Evolutionary conservation across 2,329 filamentous ascomycete species (phyloP).

Genomic region (Neonectria ditissima): DNA sequence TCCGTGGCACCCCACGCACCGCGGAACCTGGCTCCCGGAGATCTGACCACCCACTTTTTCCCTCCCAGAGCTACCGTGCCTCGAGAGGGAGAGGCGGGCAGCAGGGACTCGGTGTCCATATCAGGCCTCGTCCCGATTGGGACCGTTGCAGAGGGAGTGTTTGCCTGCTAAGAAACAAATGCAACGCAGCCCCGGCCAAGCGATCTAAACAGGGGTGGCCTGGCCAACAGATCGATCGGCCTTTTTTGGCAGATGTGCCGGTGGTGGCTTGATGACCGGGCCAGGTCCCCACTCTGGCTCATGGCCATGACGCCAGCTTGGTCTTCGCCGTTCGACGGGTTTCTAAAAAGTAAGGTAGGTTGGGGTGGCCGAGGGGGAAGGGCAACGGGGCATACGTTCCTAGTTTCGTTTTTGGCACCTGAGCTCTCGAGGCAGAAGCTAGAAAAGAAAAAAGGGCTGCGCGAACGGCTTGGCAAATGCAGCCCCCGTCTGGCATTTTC

Average conservation of each 20-base stretch:
- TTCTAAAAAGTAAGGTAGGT: neutral
- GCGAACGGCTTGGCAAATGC: neutral
- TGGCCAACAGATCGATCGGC: neutral
- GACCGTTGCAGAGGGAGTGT: neutral
- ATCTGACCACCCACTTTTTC: neutral
- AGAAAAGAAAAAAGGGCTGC: neutral
- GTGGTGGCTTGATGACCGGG: too few species aligned
- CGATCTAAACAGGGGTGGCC: neutral
- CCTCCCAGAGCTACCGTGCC: too few species aligned
- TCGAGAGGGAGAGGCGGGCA: neutral
- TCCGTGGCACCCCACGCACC: neutral
- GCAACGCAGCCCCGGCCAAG: neutral
- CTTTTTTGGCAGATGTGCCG: too few species aligned
- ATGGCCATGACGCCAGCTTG: neutral
- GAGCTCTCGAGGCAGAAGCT: neutral
- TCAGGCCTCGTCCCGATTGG: neutral
- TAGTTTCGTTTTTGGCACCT: neutral
- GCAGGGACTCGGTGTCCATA: neutral
- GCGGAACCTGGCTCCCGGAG: neutral
- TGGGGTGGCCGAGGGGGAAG: neutral
- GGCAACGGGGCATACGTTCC: neutral
- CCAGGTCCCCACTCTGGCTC: neutral
- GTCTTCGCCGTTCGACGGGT: neutral
- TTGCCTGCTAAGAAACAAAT: neutral
- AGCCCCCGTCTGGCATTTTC: neutral